These are phyloP conservation scores for Colletotrichum viniferum DNA, from an alignment of 2,329 filamentous ascomycete species.

Conservation along the genomic window DNA sequence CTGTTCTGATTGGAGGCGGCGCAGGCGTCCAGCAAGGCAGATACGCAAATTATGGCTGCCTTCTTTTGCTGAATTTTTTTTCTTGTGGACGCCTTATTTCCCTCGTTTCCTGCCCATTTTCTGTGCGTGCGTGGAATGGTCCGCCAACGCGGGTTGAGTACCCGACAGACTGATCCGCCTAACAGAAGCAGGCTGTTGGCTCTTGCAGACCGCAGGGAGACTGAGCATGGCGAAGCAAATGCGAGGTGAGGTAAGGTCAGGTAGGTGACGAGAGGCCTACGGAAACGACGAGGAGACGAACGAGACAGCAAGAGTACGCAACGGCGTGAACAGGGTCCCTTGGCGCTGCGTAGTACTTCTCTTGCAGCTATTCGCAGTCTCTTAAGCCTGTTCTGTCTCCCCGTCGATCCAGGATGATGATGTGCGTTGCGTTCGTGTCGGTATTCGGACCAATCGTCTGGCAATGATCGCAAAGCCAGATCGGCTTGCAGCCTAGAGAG, in stretches of 20 bases:
- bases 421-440: not conserved
- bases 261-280: not conserved
- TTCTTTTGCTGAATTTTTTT: slow-evolving; percentile 1
- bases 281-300: not conserved
- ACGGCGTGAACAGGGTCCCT: not conserved
- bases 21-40: slow-evolving; percentile 18
- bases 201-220: not conserved
- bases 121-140: slow-evolving; percentile 1
- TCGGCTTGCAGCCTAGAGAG: slow-evolving; percentile 2
- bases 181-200: not conserved
- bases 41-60: not conserved
- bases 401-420: slow-evolving; percentile 9
- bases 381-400: not conserved
- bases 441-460: not conserved
- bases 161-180: slow-evolving; percentile 13
- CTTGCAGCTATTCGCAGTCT: slow-evolving; percentile 1
- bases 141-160: slow-evolving; percentile 4
- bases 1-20: slow-evolving; percentile 13
- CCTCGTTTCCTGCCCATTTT: not conserved
- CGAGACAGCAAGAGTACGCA: not conserved
- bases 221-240: not conserved
- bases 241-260: not conserved
- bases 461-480: not conserved
- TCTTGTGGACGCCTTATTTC: slow-evolving; percentile 3
- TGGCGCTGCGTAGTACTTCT: slow-evolving; percentile 19